Base-by-base conservation (phyloP, 805 yeast genomes). In the Saccharomyces paradoxus region DNA sequence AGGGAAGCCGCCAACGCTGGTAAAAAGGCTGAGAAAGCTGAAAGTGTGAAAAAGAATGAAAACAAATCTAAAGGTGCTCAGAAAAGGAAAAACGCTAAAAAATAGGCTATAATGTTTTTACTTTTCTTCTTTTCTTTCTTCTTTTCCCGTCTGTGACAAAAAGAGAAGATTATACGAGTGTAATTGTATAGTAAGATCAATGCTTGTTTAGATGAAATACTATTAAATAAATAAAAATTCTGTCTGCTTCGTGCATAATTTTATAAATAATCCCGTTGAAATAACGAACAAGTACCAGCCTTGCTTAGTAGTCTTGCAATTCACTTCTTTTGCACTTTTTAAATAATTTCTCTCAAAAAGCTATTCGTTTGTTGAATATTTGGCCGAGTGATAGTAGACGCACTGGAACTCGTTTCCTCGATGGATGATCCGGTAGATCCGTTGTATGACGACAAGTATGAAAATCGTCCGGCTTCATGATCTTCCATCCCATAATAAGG, bases 1-100 rank as follows among this genome's bases (percentile, higher is more conserved):
- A 61, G 56, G 52, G 62, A 58, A 49, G 58, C 56, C 3, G 37
- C 58, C 26, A 46, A 44, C 12, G 50, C 53, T 27, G 55, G 24
- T 13, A 49, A 47, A 41, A 47, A 53, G 41, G 17, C 46, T 21
- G 28, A 48, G 5, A 37, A 54, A 26, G 48, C 56, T 31, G 49
- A 48, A 13, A 30, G 51, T 31, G 48, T 52, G 37, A 59, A 57
- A 47, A 58, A 56, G 46, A 54, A 54, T 27, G 57, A 53, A 5
- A 49, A 50, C 31, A 46, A 50, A 22, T 7, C 49, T 53, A 41
- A 37, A 28, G 26, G 26, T 46, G 41, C 27, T 31, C 28, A 10
- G 13, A 41, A 22, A 8, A 37, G 24, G 24, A 26, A 41, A 3
- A 17, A 17, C 13, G 44, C 24, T 9, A 37, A 37, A 17, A 37